Evolutionary conservation across 371 early-diverging fungal species (phyloP).

Genomic region (Ecytonucleospora hepatopenaei): DNA sequence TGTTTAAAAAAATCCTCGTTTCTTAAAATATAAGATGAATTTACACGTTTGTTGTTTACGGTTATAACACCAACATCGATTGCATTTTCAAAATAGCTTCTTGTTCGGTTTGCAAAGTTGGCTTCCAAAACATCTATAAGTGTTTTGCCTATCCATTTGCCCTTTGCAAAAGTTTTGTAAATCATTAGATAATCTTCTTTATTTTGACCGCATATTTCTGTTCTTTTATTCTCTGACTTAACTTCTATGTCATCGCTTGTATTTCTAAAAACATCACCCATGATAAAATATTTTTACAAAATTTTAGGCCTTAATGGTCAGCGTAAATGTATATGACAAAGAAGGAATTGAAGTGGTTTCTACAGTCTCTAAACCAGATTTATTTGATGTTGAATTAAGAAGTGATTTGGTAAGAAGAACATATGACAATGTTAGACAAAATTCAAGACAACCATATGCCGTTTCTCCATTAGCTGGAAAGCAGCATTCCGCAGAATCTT

Average conservation of each 20-base stretch:
- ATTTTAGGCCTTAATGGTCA: slow-evolving; percentile 17
- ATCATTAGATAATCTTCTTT: slow-evolving; percentile 42
- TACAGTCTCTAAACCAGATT: slow-evolving; percentile 66
- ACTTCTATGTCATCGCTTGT: background rate
- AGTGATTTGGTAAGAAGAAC: slow-evolving; percentile 86
- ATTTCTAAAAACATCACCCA: background rate
- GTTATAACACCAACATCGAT: slow-evolving; percentile 52
- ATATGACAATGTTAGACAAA: slow-evolving; percentile 90
- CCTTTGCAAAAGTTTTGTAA: slow-evolving; percentile 52
- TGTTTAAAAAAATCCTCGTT: slow-evolving; percentile 53
- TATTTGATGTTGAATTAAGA: slow-evolving; percentile 91
- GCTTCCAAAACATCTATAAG: slow-evolving; percentile 47
- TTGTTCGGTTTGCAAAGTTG: slow-evolving; percentile 50
- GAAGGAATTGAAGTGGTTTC: slow-evolving; percentile 39
- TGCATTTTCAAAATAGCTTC: slow-evolving; percentile 50
- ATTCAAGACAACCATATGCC: slow-evolving; percentile 95
- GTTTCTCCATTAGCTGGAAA: slow-evolving; percentile 92
- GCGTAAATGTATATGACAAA: slow-evolving; percentile 32
- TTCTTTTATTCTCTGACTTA: background rate
- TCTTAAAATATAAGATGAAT: slow-evolving; percentile 36
- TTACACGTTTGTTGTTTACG: slow-evolving; percentile 47
- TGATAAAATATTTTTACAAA: slow-evolving; percentile 32
- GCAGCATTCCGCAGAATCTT: slow-evolving; percentile 96
- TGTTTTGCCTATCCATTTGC: slow-evolving; percentile 50
- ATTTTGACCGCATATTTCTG: background rate